These are phyloP conservation scores for Hygrophorus pudorinus DNA, from an alignment of 768 basidiomycete species.

Conservation along the genomic window DNA sequence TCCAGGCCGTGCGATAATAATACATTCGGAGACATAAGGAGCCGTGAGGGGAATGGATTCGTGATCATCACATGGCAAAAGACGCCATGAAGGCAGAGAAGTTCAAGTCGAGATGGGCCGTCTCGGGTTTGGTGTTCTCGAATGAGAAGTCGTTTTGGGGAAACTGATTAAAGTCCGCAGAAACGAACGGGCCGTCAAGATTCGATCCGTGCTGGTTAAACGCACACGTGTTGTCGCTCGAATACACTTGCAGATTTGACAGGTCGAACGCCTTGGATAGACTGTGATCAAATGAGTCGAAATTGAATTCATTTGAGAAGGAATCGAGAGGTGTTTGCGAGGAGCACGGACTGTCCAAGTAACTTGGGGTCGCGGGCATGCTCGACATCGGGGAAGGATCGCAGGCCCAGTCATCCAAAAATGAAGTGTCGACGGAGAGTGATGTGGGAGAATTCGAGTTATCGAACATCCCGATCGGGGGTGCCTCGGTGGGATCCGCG, in stretches of 20 bases:
- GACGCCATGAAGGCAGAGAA: slow-evolving; percentile 29
- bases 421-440: slow-evolving; percentile 32
- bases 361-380: slow-evolving; percentile 31
- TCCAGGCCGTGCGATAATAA: background rate
- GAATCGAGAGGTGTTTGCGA: slow-evolving; percentile 11
- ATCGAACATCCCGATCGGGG: background rate
- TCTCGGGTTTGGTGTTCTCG: slow-evolving; percentile 15
- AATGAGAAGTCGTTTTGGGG: slow-evolving; percentile 16
- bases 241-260: background rate
- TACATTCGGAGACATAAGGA: background rate
- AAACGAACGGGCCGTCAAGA: slow-evolving; percentile 9
- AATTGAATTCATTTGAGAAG: slow-evolving; percentile 22
- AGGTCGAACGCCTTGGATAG: slow-evolving; percentile 9
- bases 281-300: slow-evolving; percentile 19
- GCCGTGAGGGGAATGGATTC: background rate
- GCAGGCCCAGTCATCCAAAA: slow-evolving; percentile 33
- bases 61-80: slow-evolving; percentile 16
- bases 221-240: background rate
- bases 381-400: slow-evolving; percentile 36
- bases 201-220: slow-evolving; percentile 5
- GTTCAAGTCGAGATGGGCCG: slow-evolving; percentile 19
- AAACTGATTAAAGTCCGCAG: slow-evolving; percentile 10
- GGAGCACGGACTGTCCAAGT: slow-evolving; percentile 18
- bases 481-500: slow-evolving; percentile 4
- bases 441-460: slow-evolving; percentile 9